Percentiles rank a stretch among this genome's conserved stretches.
phyloP scores from a whole-genome alignment of 2,329 filamentous ascomycete species.

The Chaetomiaceae sp. region DNA sequence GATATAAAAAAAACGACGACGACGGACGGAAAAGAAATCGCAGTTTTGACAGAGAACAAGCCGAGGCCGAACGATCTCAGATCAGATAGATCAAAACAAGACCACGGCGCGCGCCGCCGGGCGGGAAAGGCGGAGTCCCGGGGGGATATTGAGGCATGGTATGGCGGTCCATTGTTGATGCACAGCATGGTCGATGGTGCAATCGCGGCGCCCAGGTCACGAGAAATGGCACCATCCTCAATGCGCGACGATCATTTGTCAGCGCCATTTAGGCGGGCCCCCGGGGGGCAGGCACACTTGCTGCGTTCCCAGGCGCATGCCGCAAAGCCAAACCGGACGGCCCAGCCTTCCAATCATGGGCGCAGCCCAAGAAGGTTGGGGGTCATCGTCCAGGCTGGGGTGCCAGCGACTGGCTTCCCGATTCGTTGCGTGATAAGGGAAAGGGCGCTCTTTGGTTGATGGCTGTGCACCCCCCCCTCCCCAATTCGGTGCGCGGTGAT shows the following conservation, averaged over 20 bases:
- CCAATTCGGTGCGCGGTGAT: conserved; percentile 1
- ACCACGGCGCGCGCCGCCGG: conserved; percentile 19
- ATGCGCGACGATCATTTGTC: conserved; percentile 36
- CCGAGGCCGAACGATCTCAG: neutral
- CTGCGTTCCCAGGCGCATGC: conserved; percentile 22
- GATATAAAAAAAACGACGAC: too few relatives aligned
- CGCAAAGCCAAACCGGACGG: conserved; percentile 12
- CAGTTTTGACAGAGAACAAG: conserved; percentile 15
- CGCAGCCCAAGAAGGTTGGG: conserved; percentile 17
- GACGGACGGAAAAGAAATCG: too few relatives aligned
- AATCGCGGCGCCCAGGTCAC: conserved; percentile 40
- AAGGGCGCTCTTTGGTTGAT: conserved; percentile 17
- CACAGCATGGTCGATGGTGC: conserved; percentile 25
- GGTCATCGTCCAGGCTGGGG: conserved; percentile 15
- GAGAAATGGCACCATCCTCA: conserved; percentile 56
- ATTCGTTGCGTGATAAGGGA: conserved; percentile 20
- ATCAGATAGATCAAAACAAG: conserved; percentile 23
- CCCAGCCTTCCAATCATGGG: conserved; percentile 29
- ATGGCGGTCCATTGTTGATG: conserved; percentile 22
- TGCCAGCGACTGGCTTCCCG: conserved; percentile 10
- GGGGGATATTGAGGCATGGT: conserved; percentile 20
- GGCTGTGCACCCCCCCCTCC: conserved; percentile 2
- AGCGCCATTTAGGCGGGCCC: conserved; percentile 29
- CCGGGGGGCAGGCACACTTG: conserved; percentile 6
- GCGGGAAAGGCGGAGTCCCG: conserved; percentile 23